phyloP scores from a whole-genome alignment of 2,329 filamentous ascomycete genomes.

The Rutstroemia sydowiana region DNA sequence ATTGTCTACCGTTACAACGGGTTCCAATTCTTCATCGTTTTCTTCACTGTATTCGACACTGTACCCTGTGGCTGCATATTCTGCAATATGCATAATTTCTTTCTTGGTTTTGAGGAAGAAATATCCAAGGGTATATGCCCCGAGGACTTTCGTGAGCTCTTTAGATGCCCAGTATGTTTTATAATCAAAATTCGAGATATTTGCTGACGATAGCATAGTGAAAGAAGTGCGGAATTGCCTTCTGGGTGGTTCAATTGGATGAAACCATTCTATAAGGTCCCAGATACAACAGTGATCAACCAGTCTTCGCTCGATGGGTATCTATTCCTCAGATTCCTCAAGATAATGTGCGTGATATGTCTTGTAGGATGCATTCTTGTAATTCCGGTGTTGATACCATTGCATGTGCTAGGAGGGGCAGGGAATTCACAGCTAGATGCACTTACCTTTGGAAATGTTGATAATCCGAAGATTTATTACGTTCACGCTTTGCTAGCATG shows the following conservation, averaged over 20 bases:
- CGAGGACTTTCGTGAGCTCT: slow-evolving; percentile 44
- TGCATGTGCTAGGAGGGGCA: slow-evolving; percentile 55
- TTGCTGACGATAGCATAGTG: slow-evolving; percentile 20
- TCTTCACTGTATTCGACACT: slow-evolving; percentile 43
- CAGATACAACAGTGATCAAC: slow-evolving; percentile 42
- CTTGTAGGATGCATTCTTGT: slow-evolving; percentile 54
- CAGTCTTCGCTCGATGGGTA: slow-evolving; percentile 61
- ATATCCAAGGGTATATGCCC: slow-evolving; percentile 47
- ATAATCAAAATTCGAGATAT: background rate
- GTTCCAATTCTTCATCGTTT: slow-evolving; percentile 36
- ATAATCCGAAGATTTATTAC: slow-evolving; percentile 55
- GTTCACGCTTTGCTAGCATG: slow-evolving; percentile 70
- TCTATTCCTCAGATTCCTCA: slow-evolving; percentile 58
- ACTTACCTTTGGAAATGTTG: slow-evolving; percentile 71
- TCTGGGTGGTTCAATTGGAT: slow-evolving; percentile 32
- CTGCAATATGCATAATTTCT: slow-evolving; percentile 41
- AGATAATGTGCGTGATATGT: slow-evolving; percentile 52
- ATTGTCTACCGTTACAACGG: slow-evolving; percentile 29
- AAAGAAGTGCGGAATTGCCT: slow-evolving; percentile 26
- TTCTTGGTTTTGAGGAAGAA: slow-evolving; percentile 44
- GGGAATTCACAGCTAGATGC: slow-evolving; percentile 60
- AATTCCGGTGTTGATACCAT: slow-evolving; percentile 57
- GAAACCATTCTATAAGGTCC: slow-evolving; percentile 28
- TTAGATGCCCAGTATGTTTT: slow-evolving; percentile 39
- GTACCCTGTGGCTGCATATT: slow-evolving; percentile 43